Evolutionary conservation across 1,284 basidiomycete genomes (phyloP), one percentile per base, ranked within the genome.

Genomic region (Puccinia hordei): DNA sequence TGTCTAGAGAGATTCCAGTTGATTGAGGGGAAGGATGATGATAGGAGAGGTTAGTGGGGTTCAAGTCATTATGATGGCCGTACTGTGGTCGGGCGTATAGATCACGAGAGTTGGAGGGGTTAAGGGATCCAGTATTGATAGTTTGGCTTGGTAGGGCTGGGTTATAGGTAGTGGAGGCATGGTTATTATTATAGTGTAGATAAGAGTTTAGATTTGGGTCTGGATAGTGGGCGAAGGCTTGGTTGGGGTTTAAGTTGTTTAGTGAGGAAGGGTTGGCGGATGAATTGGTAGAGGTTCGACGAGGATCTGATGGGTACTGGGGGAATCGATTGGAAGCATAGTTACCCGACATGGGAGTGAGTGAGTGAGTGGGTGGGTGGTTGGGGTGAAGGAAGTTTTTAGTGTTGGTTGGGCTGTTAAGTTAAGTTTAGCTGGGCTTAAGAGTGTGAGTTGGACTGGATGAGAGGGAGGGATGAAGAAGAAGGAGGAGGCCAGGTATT

Each of bases 321-420:
- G 46, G 68, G 15, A 53, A 71, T 71, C n/a, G 68, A 33, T 71
- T 51, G 51, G 68, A 71, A 8, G 49, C 51, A 24, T 51, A 71
- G 27, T 44, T 33, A 53, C 51, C 30, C 33, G 68, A 71, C 68
- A 71, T 71, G 68, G n/a, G 12, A 15, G 22, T 53, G 46, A 51
- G 22, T 19, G 53, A 22, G 6, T 27, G 6, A 8, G 27, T 22
- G 27, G 27, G 53, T 57, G 27, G 6, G 66, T n/a, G 24, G 27
- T 22, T 19, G 30, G 13, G 66, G 44, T 69, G 30, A 46, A n/a
- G 30, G 30, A 12, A 44, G 9, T n/a, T 22, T 41, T 9, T 10
- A 17, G 41, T 65, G 30, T 19, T 65, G n/a, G 33, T 30, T 24
- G 61, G 9, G 19, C 17, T 8, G 30, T 9, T 63, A 35, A 35